Evolutionary conservation across 2,329 filamentous ascomycete genomes (phyloP).

Genomic region (Fusarium citri): DNA sequence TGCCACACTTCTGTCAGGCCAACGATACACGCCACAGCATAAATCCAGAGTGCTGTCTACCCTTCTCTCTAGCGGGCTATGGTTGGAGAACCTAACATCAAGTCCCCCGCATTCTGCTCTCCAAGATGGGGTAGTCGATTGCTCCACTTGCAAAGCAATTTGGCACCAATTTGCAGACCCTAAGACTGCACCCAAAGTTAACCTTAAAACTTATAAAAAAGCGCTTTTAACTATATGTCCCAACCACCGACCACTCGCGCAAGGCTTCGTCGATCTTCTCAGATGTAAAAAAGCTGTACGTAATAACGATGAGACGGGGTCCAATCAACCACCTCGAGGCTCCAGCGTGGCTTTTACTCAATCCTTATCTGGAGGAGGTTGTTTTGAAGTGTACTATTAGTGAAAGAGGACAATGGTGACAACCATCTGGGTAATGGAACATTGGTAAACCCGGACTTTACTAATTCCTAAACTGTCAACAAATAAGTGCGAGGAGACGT

Average conservation of each 20-base stretch:
- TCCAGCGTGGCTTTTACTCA: too few relatives aligned
- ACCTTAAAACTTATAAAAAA: background rate
- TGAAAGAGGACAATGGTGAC: too few relatives aligned
- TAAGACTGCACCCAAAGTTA: background rate
- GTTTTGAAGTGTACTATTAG: too few relatives aligned
- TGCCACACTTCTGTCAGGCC: background rate
- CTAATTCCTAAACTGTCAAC: rapidly evolving
- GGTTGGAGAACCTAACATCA: rapidly evolving
- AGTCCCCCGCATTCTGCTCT: background rate
- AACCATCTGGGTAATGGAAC: rapidly evolving
- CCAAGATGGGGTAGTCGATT: background rate
- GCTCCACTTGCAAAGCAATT: background rate
- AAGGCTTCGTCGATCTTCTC: background rate
- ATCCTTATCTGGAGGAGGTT: too few relatives aligned
- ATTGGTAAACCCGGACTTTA: too few relatives aligned
- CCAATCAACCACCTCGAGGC: too few relatives aligned
- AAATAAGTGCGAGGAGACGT: too few relatives aligned
- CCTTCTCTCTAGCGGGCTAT: rapidly evolving
- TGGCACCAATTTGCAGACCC: background rate
- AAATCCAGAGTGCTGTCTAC: background rate
- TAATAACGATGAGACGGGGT: too few relatives aligned
- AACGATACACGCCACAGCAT: background rate
- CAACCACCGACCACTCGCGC: background rate
- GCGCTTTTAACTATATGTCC: background rate
- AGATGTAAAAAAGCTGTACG: too few relatives aligned